phyloP scores from a whole-genome alignment of 2,329 filamentous ascomycete species.

The Paraphoma chrysanthemicola region DNA sequence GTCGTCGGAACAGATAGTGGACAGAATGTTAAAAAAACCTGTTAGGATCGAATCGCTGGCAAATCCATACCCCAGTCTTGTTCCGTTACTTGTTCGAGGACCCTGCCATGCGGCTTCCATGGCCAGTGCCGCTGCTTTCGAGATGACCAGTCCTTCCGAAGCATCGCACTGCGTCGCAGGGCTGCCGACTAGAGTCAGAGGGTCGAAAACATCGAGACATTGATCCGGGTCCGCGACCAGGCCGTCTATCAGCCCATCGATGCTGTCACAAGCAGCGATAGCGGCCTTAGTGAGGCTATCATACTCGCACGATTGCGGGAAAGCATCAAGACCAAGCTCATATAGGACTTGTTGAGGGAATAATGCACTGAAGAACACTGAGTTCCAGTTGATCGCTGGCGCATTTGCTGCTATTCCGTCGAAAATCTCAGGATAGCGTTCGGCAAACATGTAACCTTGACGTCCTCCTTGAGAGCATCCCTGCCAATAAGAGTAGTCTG shows the following conservation, averaged over 20 bases:
- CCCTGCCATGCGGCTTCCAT: conserved; percentile 19
- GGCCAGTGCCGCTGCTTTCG: conserved; percentile 5
- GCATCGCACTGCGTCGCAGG: background rate
- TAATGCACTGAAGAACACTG: background rate
- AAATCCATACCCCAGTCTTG: conserved; percentile 16
- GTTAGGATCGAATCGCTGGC: background rate
- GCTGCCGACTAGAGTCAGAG: conserved; percentile 8
- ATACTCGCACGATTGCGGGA: conserved; percentile 25
- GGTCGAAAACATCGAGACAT: conserved; percentile 27
- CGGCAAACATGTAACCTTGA: conserved; percentile 38
- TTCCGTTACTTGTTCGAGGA: conserved; percentile 9
- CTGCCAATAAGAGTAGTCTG: conserved; percentile 41
- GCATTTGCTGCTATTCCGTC: conserved; percentile 41
- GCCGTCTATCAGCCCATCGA: conserved; percentile 28
- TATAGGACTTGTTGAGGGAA: conserved; percentile 4
- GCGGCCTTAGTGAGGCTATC: conserved; percentile 23
- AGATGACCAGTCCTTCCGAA: conserved; percentile 7
- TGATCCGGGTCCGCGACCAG: conserved; percentile 23
- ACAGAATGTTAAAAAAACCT: background rate
- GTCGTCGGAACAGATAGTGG: conserved; percentile 9
- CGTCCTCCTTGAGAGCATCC: conserved; percentile 44
- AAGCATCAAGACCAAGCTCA: conserved; percentile 2
- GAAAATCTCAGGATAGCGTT: conserved; percentile 34
- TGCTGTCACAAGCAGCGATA: conserved; percentile 25
- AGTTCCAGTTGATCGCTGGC: conserved; percentile 27